These are phyloP conservation scores for Gentiana straminea DNA, from an alignment of 257 asterid species.

Conservation along the genomic window DNA sequence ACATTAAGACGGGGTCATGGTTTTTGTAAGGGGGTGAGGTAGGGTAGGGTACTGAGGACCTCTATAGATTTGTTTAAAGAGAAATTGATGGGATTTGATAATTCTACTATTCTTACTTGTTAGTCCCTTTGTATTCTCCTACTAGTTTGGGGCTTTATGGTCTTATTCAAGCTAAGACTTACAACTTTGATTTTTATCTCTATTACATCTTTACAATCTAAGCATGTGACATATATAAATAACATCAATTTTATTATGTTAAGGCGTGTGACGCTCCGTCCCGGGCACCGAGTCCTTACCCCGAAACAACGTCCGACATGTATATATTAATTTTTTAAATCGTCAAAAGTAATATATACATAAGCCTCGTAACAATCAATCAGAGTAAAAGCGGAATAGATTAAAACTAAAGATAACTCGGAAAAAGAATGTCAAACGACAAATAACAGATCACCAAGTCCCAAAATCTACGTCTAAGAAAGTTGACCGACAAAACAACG, in stretches of 20 bases:
- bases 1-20: constrained; percentile 2
- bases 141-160: constrained; percentile 5
- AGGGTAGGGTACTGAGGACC: not conserved
- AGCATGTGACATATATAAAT: not conserved
- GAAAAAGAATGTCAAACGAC: too few species aligned
- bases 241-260: not conserved
- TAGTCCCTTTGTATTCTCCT: constrained; percentile 8
- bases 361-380: too few species aligned
- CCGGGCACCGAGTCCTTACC: not conserved
- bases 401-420: too few species aligned
- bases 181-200: not conserved
- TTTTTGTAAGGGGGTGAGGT: not conserved
- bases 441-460: too few species aligned
- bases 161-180: constrained; percentile 4
- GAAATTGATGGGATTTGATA: constrained; percentile 39
- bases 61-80: constrained; percentile 27
- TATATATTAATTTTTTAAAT: too few species aligned
- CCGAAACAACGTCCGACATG: too few species aligned
- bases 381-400: too few species aligned
- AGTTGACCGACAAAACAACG: too few species aligned
- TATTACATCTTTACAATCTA: not conserved
- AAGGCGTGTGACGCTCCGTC: not conserved
- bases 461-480: too few species aligned
- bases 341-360: too few species aligned
- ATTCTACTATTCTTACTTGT: not conserved